A percentile compares a stretch with the other conserved stretches of the same genome.
phyloP scores from a whole-genome alignment of 2,329 filamentous ascomycete genomes.

The Westerdykella sp. region DNA sequence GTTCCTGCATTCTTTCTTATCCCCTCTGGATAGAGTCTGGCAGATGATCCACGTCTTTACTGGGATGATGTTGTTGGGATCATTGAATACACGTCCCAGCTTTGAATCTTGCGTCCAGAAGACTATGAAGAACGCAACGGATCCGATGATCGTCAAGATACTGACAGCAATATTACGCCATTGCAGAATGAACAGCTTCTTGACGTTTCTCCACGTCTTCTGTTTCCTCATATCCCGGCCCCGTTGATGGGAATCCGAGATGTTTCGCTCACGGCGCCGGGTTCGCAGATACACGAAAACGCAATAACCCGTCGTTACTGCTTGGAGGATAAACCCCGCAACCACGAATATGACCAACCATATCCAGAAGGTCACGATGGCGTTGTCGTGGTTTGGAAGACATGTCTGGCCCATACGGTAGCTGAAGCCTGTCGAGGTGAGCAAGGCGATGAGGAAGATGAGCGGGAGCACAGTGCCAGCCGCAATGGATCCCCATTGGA shows the following conservation, averaged over 20 bases:
- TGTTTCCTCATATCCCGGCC: constrained; percentile 2
- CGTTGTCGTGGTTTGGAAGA: constrained; percentile 29
- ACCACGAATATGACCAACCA: constrained; percentile 34
- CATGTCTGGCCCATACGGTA: constrained; percentile 36
- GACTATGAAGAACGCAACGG: constrained; percentile 23
- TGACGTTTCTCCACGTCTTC: constrained; percentile 19
- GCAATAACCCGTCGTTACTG: constrained; percentile 30
- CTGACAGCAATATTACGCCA: constrained; percentile 26
- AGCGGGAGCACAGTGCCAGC: constrained; percentile 26
- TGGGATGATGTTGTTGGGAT: constrained; percentile 11
- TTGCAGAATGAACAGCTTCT: constrained; percentile 19
- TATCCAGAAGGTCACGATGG: constrained; percentile 33
- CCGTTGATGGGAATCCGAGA: constrained; percentile 3
- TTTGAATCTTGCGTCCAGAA: constrained; percentile 25
- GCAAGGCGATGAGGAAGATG: constrained; percentile 24
- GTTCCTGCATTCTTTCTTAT: constrained; percentile 20
- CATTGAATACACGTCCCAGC: constrained; percentile 17
- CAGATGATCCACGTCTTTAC: constrained; percentile 24
- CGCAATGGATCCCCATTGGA: constrained; percentile 27
- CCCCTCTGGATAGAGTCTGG: constrained; percentile 13
- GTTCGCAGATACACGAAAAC: constrained; percentile 29
- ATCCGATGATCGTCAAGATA: constrained; percentile 21
- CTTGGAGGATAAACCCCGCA: constrained; percentile 24
- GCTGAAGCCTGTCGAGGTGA: constrained; percentile 32
- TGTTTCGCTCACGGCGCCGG: constrained; percentile 7